A percentile compares a stretch with the other conserved stretches of the same genome.
These are phyloP conservation scores for Arxiozyma slooffiae DNA, from an alignment of 1,139 yeast species.

Conservation along the genomic window DNA sequence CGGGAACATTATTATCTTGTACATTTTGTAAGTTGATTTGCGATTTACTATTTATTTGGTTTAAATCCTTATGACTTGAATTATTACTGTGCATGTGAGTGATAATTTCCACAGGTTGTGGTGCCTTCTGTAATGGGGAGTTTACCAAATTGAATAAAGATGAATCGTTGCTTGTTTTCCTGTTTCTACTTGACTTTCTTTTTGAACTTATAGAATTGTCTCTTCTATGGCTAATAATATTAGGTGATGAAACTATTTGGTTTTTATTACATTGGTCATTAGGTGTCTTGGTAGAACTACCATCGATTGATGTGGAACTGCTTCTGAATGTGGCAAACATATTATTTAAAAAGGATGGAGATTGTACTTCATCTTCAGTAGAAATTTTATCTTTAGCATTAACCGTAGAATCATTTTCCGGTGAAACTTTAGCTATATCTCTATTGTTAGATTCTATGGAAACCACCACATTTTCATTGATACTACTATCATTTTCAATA, in stretches of 20 bases:
- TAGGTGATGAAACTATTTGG: slow-evolving; percentile 10
- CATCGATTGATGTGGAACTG: neutral
- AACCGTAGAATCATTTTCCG: neutral
- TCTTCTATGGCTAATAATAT: slow-evolving; percentile 15
- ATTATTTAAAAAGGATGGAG: slow-evolving; percentile 12
- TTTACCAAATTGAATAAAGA: neutral
- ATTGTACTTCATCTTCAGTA: slow-evolving; percentile 2
- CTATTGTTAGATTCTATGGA: neutral
- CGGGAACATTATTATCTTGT: neutral
- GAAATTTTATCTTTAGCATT: neutral
- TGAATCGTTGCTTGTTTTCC: slow-evolving; percentile 5
- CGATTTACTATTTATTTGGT: neutral
- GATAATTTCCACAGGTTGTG: slow-evolving; percentile 9
- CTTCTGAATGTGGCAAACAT: slow-evolving; percentile 15
- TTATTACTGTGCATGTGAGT: slow-evolving; percentile 2
- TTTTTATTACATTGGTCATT: neutral
- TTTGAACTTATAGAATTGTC: slow-evolving; percentile 9
- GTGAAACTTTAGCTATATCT: neutral
- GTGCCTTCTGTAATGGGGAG: slow-evolving; percentile 6
- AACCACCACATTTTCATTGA: neutral
- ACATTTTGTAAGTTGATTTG: neutral
- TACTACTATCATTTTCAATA: neutral
- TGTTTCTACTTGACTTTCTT: slow-evolving; percentile 3
- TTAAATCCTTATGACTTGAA: neutral
- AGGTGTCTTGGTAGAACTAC: slow-evolving; percentile 2